A percentile compares a stretch with the other conserved stretches of the same genome.
These are phyloP conservation scores for Colletotrichum destructivum DNA, from an alignment of 2,329 filamentous ascomycete species.

Conservation along the genomic window DNA sequence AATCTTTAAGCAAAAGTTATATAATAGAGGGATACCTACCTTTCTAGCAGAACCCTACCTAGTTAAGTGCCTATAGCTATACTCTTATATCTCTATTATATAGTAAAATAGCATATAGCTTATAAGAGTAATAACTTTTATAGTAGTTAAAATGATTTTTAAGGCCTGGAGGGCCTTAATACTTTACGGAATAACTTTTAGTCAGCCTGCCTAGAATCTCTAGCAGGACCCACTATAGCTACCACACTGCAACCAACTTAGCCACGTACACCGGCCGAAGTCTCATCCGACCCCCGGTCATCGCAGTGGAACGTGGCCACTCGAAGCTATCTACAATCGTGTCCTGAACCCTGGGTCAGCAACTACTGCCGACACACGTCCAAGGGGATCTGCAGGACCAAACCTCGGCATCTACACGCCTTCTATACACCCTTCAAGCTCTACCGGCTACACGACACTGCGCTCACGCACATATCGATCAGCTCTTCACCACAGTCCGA, in stretches of 20 bases:
- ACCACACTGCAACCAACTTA: background rate
- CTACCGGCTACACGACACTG: too few relatives aligned
- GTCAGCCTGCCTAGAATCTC: too few relatives aligned
- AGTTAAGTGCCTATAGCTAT: too few relatives aligned
- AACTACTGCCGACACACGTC: background rate
- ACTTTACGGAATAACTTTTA: too few relatives aligned
- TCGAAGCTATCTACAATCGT: slow-evolving; percentile 13
- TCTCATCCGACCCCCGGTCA: background rate
- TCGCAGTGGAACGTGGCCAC: slow-evolving; percentile 16
- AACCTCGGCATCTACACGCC: background rate
- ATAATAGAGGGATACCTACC: too few relatives aligned
- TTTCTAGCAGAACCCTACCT: background rate
- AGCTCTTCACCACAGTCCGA: background rate
- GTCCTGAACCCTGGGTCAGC: background rate
- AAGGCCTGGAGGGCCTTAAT: too few relatives aligned
- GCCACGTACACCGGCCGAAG: background rate
- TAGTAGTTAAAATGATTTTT: too few relatives aligned
- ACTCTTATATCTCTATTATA: too few relatives aligned
- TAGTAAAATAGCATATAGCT: too few relatives aligned
- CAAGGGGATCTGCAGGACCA: background rate
- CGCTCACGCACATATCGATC: background rate
- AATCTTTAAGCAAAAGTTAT: too few relatives aligned
- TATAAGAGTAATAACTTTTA: background rate
- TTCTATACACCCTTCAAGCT: background rate
- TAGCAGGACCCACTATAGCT: background rate